Evolutionary conservation across 495 filamentous ascomycete genomes (phyloP), one percentile per base, ranked within the genome.

Genomic region (Venustampulla echinocandica): DNA sequence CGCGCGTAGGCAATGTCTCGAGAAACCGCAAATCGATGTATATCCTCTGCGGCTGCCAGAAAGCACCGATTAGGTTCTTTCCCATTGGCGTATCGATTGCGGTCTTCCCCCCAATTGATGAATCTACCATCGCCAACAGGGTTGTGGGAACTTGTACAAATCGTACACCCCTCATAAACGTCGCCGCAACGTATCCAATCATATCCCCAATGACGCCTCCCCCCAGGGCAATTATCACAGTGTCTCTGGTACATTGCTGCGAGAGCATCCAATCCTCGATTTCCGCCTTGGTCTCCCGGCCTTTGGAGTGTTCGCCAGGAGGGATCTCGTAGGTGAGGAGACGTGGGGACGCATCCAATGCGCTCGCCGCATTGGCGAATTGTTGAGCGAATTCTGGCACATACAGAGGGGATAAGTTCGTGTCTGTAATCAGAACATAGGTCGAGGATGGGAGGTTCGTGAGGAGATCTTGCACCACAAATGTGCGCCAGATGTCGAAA

Each of bases 211-310:
- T 95, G 19, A 98, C 93, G 41, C 92, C 92, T 49, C 92, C 92
- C n/a, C 92, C 92, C 11, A 98, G 73, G 14, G 92, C 92, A 63
- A 98, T 86, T 42, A 98, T 77, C 35, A 98, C 84, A 1, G 89
- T 94, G 64, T 98, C 92, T 39, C 92, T 76, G 15, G 90, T 94
- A 73, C 89, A 97, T 77, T 81, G 68, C 47, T 96, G 77, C 49
- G 81, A 77, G 39, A 96, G 73, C 84, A 98, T 85, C 93, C 93
- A 98, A 68, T 97, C 90, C 62, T 97, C 90, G 51, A 97, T 87
- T 58, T 89, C 84, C 37, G 83, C 90, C 65, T 96, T 96, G 17
- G 90, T 96, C 59, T 84, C 79, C 54, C 90, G 75, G 32, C 87
- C 84, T 64, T 98, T 98, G 41, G 88, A 94, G 60, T 79, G 84